A percentile compares a stretch with the other conserved stretches of the same genome.
phyloP scores from a whole-genome alignment of 805 yeast species.

The Lachancea lanzarotensis region DNA sequence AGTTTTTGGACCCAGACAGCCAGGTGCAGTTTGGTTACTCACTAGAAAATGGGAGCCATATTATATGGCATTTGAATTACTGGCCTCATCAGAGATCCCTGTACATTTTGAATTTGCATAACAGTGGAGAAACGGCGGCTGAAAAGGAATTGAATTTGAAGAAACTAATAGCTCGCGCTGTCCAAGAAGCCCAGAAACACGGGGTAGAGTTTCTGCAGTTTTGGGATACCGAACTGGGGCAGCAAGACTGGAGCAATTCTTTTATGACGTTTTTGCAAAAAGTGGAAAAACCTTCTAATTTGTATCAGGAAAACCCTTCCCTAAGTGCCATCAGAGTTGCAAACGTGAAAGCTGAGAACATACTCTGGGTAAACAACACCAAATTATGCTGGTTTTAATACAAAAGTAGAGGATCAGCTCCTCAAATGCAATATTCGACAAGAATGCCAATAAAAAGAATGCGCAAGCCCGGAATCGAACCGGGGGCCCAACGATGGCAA shows the following conservation, averaged over 20 bases:
- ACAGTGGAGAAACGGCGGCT: conserved; percentile 8
- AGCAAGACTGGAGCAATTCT: conserved; percentile 19
- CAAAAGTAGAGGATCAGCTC: too few species aligned
- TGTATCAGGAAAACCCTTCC: conserved; percentile 30
- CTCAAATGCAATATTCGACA: too few species aligned
- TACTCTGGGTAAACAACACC: conserved; percentile 39
- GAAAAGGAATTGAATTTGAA: conserved; percentile 19
- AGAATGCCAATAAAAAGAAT: conserved; percentile 6
- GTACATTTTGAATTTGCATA: conserved; percentile 25
- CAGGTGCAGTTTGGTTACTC: conserved; percentile 29
- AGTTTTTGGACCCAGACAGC: conserved; percentile 8
- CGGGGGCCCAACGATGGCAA: conserved; percentile 28
- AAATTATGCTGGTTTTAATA: conserved; percentile 46
- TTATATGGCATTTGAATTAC: conserved; percentile 44
- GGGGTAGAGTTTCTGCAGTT: conserved; percentile 27
- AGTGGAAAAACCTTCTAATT: conserved; percentile 20
- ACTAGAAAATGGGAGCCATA: conserved; percentile 30
- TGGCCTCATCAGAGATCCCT: conserved; percentile 21
- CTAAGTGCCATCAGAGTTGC: conserved; percentile 36
- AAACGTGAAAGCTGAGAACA: conserved; percentile 18
- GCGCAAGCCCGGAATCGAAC: conserved; percentile 28
- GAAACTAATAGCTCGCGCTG: conserved; percentile 29
- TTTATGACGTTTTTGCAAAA: conserved; percentile 13
- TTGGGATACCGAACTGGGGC: conserved; percentile 38
- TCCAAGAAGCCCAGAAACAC: conserved; percentile 31